Evolutionary conservation across 306 rosid genomes (phyloP), one percentile per base, ranked within the genome.

Genomic region (Astragalus glycyphyllos): DNA sequence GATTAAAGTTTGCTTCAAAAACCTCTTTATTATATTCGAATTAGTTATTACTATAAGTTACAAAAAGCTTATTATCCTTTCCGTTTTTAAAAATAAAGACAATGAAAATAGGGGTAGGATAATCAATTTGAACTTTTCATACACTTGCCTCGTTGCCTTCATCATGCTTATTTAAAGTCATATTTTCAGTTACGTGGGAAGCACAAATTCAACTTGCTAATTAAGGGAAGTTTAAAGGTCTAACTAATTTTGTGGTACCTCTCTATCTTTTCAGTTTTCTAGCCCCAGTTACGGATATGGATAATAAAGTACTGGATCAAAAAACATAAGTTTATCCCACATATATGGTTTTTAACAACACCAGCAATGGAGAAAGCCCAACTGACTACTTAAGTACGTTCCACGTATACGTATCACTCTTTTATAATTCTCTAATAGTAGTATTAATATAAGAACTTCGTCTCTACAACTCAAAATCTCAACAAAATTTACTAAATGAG

Each of bases 151-250:
- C 56, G 74, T 64, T 55, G 38, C 37, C 23, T 68, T 63, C 59
- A 4, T 56, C 29, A 59, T 38, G 82, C 50, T 4, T 49, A 42
- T 69, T 63, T 13, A 69, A 77, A 13, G 23, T 11, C 0, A 11
- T 64, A 41, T 50, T 7, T 63, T 82, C 68, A 51, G 77, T 74
- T 82, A 51, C 80, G 75, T 74, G 16, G 58, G 78, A 78, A 69
- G 55, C 75, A 78, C 54, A 74, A 69, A 49, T 37, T 71, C 68
- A 64, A 51, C 49, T 69, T 77, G 60, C 77, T 65, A 6, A 11
- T 32, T 49, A 69, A 7, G 62, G 61, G 41, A 65, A 15, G 15
- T 45, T 72, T 69, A 64, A 69, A 65, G 56, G 44, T 34, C 47
- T 38, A 47, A 37, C 41, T 59, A 11, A 26, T 11, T 34, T 34